These are phyloP conservation scores for Dactylellina haptotyla DNA, from an alignment of 2,329 filamentous ascomycete genomes.

Conservation along the genomic window DNA sequence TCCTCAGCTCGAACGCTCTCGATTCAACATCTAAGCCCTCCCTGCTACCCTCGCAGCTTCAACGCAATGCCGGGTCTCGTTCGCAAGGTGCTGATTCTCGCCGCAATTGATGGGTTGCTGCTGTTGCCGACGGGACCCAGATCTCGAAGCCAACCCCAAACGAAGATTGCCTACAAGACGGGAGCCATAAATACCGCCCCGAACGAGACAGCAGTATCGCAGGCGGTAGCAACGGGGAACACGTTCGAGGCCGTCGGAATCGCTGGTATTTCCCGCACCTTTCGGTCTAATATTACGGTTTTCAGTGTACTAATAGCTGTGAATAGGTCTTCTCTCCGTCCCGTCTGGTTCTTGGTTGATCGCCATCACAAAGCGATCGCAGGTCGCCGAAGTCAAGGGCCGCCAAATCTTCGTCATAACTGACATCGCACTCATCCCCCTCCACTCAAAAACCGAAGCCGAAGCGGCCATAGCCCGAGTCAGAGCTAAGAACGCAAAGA, in stretches of 20 bases:
- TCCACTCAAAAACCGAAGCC: constrained; percentile 79
- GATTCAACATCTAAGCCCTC: constrained; percentile 51
- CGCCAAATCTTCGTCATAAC: constrained; percentile 81
- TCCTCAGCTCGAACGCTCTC: too few relatives aligned
- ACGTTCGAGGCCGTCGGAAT: constrained; percentile 66
- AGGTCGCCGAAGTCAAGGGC: constrained; percentile 86
- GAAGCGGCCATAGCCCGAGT: constrained; percentile 75
- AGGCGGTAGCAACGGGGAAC: constrained; percentile 60
- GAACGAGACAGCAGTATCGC: constrained; percentile 57
- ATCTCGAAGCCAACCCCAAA: constrained; percentile 65
- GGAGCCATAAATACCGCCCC: constrained; percentile 66
- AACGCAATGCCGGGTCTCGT: constrained; percentile 76
- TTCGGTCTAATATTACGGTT: background rate
- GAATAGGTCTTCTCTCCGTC: constrained; percentile 80
- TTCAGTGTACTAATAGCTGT: constrained; percentile 1
- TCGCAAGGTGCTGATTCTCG: constrained; percentile 81
- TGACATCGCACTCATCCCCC: constrained; percentile 89
- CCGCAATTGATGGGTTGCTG: constrained; percentile 82
- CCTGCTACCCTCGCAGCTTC: constrained; percentile 46
- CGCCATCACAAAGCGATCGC: constrained; percentile 83
- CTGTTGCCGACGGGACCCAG: constrained; percentile 72
- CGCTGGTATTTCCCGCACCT: constrained; percentile 65
- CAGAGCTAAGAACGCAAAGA: constrained; percentile 63
- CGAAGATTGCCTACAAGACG: constrained; percentile 75
- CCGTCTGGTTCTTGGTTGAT: constrained; percentile 80